Conservation (phyloP, 1,284 basidiomycete genomes). For the Ceratobasidium sp. region DNA sequence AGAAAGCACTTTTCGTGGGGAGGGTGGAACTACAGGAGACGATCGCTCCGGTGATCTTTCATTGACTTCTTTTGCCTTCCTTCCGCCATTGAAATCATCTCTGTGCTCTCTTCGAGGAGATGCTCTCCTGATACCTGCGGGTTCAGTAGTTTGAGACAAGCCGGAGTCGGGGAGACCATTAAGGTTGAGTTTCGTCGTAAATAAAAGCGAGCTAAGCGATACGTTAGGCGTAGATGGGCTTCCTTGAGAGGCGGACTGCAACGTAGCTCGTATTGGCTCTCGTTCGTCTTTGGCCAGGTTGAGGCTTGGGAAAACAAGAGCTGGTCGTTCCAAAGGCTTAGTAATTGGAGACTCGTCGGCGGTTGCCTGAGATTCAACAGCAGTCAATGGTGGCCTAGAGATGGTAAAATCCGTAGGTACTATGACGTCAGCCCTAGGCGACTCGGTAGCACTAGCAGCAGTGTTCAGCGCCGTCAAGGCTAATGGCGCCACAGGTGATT, state of each 20-base stretch:
- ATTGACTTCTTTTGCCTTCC: background rate
- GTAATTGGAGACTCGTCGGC: background rate
- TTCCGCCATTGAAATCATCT: background rate
- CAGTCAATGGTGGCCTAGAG: too few relatives aligned
- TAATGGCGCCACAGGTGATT: background rate
- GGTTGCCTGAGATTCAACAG: background rate
- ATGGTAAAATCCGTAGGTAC: background rate
- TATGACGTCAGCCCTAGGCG: background rate
- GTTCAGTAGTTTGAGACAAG: too few relatives aligned
- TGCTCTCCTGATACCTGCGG: too few relatives aligned
- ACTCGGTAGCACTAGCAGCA: background rate
- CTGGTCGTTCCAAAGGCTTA: background rate
- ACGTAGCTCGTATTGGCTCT: background rate
- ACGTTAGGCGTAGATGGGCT: background rate
- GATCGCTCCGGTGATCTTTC: background rate
- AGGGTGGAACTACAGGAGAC: background rate
- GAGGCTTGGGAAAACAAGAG: background rate
- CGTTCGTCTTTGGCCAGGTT: background rate
- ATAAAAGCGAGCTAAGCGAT: constrained; percentile 20
- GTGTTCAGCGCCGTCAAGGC: too few relatives aligned
- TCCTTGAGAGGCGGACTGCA: constrained; percentile 11
- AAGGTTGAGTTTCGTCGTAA: constrained; percentile 10
- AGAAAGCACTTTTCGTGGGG: constrained; percentile 3
- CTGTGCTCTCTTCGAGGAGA: too few relatives aligned
- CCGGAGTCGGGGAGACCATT: background rate